Conservation (phyloP, 768 basidiomycete species). For the Boletus subcaerulescens region DNA sequence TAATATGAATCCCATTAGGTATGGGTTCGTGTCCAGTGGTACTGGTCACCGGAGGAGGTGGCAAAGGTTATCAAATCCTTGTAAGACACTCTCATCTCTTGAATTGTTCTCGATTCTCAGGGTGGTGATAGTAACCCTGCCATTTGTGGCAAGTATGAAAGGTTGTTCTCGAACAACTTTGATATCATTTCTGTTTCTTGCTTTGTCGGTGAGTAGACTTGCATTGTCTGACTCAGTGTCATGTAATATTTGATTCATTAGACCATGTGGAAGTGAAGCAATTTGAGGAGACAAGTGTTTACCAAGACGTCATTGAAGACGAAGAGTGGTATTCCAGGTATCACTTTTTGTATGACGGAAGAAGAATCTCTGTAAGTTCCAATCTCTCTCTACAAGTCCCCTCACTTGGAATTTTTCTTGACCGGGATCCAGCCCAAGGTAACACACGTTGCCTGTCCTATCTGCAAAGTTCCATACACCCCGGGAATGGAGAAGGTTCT, state of each 20-base stretch:
- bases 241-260: constrained; percentile 12
- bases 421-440: constrained; percentile 40
- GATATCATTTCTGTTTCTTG: constrained; percentile 46
- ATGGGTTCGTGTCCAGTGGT: constrained; percentile 56
- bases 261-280: constrained; percentile 33
- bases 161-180: constrained; percentile 45
- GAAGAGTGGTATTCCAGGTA: constrained; percentile 50
- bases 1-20: constrained; percentile 34
- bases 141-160: constrained; percentile 46
- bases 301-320: constrained; percentile 39
- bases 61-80: constrained; percentile 43
- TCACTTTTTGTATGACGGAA: constrained; percentile 34
- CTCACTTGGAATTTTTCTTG: neutral
- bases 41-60: constrained; percentile 50
- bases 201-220: constrained; percentile 41
- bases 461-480: constrained; percentile 46
- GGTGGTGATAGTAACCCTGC: constrained; percentile 34
- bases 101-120: neutral
- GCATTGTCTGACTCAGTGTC: neutral
- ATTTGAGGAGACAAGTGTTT: constrained; percentile 38
- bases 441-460: constrained; percentile 34
- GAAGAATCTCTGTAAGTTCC: constrained; percentile 35
- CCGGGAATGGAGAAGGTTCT: constrained; percentile 42
- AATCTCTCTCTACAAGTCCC: neutral
- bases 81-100: constrained; percentile 33